Percentiles rank a stretch among this genome's conserved stretches.
Evolutionary conservation across 495 filamentous ascomycete species (phyloP).

Genomic region (Extremus antarcticus): DNA sequence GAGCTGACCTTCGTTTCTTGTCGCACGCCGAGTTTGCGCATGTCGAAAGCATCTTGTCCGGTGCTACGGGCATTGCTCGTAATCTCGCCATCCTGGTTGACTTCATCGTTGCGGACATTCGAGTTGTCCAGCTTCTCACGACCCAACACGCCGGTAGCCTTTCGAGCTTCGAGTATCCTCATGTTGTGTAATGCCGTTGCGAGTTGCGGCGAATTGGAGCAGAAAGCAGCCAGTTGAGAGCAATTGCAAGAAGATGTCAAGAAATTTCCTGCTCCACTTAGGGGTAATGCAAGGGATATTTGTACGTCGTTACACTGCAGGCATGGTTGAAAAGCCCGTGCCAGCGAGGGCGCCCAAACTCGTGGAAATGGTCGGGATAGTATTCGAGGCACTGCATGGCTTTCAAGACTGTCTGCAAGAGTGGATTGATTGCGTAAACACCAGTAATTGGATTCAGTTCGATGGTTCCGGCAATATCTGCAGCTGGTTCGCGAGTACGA

Average conservation of each 20-base stretch:
- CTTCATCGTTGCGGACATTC: neutral
- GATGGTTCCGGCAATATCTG: too few relatives aligned
- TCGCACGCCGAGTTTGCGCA: neutral
- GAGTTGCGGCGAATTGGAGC: too few relatives aligned
- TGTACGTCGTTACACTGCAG: neutral
- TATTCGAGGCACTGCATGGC: too few relatives aligned
- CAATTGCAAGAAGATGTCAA: neutral
- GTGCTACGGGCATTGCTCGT: neutral
- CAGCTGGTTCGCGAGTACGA: too few relatives aligned
- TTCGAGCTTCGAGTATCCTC: neutral
- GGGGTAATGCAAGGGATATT: neutral
- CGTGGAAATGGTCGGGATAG: neutral
- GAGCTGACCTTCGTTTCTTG: neutral
- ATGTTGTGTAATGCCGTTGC: neutral
- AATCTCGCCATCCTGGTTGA: neutral
- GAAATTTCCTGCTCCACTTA: neutral
- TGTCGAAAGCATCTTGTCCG: neutral
- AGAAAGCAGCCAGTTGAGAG: neutral
- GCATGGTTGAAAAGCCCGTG: neutral
- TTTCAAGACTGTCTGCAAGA: too few relatives aligned
- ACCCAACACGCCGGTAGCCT: neutral
- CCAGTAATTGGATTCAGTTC: too few relatives aligned
- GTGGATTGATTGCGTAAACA: too few relatives aligned
- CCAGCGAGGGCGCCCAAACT: neutral
- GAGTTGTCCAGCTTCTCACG: neutral